These are phyloP conservation scores for Physcomitrellopsis africana DNA, from an alignment of 225 moss, liverwort and hornwort species.

Conservation along the genomic window DNA sequence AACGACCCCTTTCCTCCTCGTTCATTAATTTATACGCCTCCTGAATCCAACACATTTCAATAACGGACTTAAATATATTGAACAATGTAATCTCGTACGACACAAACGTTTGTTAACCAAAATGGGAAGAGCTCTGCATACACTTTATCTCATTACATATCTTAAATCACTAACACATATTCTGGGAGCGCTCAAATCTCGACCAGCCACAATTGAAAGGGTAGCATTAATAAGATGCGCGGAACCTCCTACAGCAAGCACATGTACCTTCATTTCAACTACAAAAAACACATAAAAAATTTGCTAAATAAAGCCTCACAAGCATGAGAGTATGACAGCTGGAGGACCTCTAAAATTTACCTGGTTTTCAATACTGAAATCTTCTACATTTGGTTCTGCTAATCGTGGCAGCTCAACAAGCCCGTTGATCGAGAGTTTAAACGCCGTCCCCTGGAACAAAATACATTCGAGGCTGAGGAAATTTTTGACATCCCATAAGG, in stretches of 20 bases:
- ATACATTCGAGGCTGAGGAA: not conserved
- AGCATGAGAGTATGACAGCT: slow-evolving; percentile 22
- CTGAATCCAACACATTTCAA: slow-evolving; percentile 32
- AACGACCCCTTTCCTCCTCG: slow-evolving; percentile 44
- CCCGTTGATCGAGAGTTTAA: slow-evolving; percentile 25
- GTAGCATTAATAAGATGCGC: slow-evolving; percentile 10
- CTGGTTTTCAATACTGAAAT: slow-evolving; percentile 16
- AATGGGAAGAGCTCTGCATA: slow-evolving; percentile 11
- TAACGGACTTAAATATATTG: slow-evolving; percentile 11
- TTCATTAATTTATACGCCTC: slow-evolving; percentile 45
- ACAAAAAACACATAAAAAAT: not conserved
- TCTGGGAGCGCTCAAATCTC: slow-evolving; percentile 10
- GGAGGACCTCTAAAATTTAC: slow-evolving; percentile 26
- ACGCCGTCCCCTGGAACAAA: slow-evolving; percentile 34
- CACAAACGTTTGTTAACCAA: slow-evolving; percentile 10
- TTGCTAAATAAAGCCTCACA: slow-evolving; percentile 9
- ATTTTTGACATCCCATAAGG: not conserved
- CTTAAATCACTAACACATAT: not conserved
- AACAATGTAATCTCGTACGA: no score
- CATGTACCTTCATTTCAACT: slow-evolving; percentile 10
- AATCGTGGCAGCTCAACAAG: slow-evolving; percentile 26
- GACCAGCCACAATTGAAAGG: slow-evolving; percentile 8
- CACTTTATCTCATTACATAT: slow-evolving; percentile 3
- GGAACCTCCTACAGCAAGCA: not conserved
- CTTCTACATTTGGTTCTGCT: slow-evolving; percentile 32